Percentiles rank a stretch among this genome's conserved stretches.
Evolutionary conservation across 352 stramenopile genomes (phyloP).

Genomic region (Phytophthora fragariaefolia): DNA sequence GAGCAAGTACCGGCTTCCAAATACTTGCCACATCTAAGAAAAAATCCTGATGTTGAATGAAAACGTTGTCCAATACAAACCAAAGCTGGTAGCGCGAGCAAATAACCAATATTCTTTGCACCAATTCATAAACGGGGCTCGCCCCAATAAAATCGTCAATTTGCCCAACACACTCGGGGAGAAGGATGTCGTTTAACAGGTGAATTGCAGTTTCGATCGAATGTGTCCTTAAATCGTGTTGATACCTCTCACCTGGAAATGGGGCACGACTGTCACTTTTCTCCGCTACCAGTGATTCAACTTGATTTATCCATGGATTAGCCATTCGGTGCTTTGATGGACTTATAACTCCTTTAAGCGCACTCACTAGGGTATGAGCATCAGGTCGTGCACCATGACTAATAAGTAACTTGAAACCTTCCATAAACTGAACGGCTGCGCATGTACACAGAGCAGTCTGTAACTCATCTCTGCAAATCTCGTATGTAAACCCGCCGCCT

Average conservation of each 20-base stretch:
- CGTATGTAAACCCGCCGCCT: conserved; percentile 50
- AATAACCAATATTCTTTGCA: conserved; percentile 53
- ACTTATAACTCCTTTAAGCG: conserved; percentile 37
- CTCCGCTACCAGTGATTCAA: conserved; percentile 24
- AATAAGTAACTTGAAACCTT: conserved; percentile 50
- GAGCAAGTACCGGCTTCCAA: conserved; percentile 57
- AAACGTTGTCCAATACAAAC: conserved; percentile 50
- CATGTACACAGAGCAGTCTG: conserved; percentile 45
- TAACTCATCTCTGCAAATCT: conserved; percentile 48
- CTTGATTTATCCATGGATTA: conserved; percentile 11
- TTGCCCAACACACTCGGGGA: conserved; percentile 25
- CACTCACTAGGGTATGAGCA: conserved; percentile 38
- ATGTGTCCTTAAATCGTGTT: conserved; percentile 29
- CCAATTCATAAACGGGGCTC: conserved; percentile 47
- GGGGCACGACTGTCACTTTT: not conserved
- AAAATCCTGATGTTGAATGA: conserved; percentile 41
- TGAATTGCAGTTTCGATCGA: conserved; percentile 18
- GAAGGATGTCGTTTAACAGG: conserved; percentile 41
- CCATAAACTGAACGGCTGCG: conserved; percentile 45
- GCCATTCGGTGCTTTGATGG: conserved; percentile 8
- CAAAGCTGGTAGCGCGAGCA: conserved; percentile 59
- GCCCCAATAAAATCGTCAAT: conserved; percentile 49
- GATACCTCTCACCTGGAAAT: conserved; percentile 26
- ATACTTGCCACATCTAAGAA: conserved; percentile 49
- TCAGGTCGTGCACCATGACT: conserved; percentile 41